Percentiles rank a stretch among this genome's conserved stretches.
Evolutionary conservation across 768 basidiomycete species (phyloP).

Genomic region (Royoungia palumana): DNA sequence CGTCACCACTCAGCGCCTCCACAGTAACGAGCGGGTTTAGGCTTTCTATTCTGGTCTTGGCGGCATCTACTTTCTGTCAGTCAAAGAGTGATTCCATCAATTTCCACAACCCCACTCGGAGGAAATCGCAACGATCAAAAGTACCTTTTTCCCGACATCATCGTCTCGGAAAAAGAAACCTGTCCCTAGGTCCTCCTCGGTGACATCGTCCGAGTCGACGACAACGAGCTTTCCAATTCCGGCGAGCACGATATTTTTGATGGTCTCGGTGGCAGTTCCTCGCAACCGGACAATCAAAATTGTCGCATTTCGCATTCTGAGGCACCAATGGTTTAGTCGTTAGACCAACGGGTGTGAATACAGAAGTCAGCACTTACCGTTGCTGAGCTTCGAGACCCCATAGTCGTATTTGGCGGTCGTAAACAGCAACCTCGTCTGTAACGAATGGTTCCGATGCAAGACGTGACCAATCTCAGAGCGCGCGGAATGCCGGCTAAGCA

Average conservation of each 20-base stretch:
- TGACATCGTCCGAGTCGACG: slow-evolving; percentile 72
- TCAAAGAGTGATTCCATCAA: slow-evolving; percentile 19
- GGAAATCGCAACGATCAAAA: slow-evolving; percentile 6
- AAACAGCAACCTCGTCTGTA: slow-evolving; percentile 72
- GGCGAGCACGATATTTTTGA: slow-evolving; percentile 97
- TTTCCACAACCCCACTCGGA: slow-evolving; percentile 38
- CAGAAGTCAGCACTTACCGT: slow-evolving; percentile 46
- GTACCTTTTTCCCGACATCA: slow-evolving; percentile 86
- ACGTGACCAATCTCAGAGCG: slow-evolving; percentile 2
- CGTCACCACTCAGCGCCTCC: slow-evolving; percentile 55
- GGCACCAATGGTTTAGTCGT: slow-evolving; percentile 7
- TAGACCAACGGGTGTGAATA: neutral
- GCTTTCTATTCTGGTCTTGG: slow-evolving; percentile 79
- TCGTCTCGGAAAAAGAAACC: slow-evolving; percentile 94
- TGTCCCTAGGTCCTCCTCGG: slow-evolving; percentile 82
- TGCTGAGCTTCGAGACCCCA: slow-evolving; percentile 99
- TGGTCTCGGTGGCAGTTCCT: slow-evolving; percentile 87
- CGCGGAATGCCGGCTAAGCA: neutral
- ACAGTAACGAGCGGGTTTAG: slow-evolving; percentile 91
- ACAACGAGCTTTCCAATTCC: slow-evolving; percentile 90
- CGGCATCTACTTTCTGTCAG: slow-evolving; percentile 78
- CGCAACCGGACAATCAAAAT: slow-evolving; percentile 77
- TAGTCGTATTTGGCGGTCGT: slow-evolving; percentile 94
- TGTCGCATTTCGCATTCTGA: slow-evolving; percentile 91
- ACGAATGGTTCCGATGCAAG: neutral